Base-by-base conservation (phyloP, 2,329 filamentous ascomycete genomes). In the Cladosporium sp. region DNA sequence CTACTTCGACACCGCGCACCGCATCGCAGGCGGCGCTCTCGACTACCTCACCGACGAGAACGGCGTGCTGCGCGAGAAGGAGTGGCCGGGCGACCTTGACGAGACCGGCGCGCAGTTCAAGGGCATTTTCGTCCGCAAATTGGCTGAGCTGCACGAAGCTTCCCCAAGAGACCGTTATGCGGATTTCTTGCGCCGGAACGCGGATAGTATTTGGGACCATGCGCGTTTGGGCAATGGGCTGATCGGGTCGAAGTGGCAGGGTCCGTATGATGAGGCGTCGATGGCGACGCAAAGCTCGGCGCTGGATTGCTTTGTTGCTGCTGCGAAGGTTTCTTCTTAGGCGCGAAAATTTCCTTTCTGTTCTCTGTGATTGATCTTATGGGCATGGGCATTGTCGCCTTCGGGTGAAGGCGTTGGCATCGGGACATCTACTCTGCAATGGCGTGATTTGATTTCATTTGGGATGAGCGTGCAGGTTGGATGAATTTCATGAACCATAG, bases 51-150 rank as follows among this genome's bases (percentile, higher is more conserved):
- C 64, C 11, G 66, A 70, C 44, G 41, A 39, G 19, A 58, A 68
- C 11, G 67, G 68, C 18, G 61, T 74, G 15, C 54, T 74, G 1
- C 68, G 68, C 38, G 71, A 74, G 30, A 51, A 36, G 8, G 47
- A 42, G 17, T 55, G 54, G 19, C 57, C 58, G 1, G 45, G 49
- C 4, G 50, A 58, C 8, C 66, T 65, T 39, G 70, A 69, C 18
- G 58, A 50, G 12, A 68, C 70, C 41, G 77, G 73, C 1, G 74
- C 79, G 29, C 80, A 85, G 60, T 89, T 88, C 75, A 89, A 89
- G 68, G 85, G 85, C 3, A 73, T 87, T 24, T 86, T 88, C 55
- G 74, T 80, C n/a, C 76, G 83, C 18, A 86, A 86, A 60, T 69
- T 89, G 18, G 72, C 73, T 19, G 74, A 78, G 52, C 68, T 89